Evolutionary conservation across 257 asterid species (phyloP), one percentile per base, ranked within the genome.

Genomic region (Ilex aquifolium): DNA sequence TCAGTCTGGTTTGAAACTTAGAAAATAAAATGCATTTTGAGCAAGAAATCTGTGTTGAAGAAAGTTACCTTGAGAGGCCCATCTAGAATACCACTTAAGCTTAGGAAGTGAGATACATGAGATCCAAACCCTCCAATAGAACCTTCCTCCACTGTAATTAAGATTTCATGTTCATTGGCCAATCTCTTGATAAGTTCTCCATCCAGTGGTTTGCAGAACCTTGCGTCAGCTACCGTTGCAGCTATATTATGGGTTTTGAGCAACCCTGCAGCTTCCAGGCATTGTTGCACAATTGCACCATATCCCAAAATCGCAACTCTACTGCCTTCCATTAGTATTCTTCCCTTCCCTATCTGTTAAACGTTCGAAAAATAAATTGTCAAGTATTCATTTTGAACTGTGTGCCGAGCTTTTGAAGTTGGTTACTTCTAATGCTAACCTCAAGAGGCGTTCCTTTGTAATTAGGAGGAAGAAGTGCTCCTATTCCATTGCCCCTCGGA

Each of bases 111-210:
- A 4, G 85, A 39, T 29, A 84, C 86, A 48, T 88, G 95, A 46
- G 95, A 88, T 66, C 94, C 88, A 59, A 88, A 88, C 21, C 96
- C 96, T 57, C 96, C 96, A 27, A 88, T 72, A 3, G 96, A 79
- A 57, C 96, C 96, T 78, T 85, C 95, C 73, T 85, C 95, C 31
- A 79, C 85, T 2, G 94, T 88, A 76, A 88, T 77, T 31, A 88
- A 57, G 53, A 88, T 72, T 72, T 88, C 81, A 39, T 85, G 95
- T 46, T 85, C 88, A 54, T 81, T 85, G 12, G 88, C 88, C 55
- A 88, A 70, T 58, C 77, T 69, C 67, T 51, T 74, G 14, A 85
- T 70, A 17, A 88, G 82, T 65, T 83, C 86, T 32, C 77, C 74
- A 71, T 88, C 96, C 74, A 88, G 44, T 10, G 96, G 96, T 60